Conservation (phyloP, 192 early-diverging fungal species). For the Umbelopsis ramanniana region DNA sequence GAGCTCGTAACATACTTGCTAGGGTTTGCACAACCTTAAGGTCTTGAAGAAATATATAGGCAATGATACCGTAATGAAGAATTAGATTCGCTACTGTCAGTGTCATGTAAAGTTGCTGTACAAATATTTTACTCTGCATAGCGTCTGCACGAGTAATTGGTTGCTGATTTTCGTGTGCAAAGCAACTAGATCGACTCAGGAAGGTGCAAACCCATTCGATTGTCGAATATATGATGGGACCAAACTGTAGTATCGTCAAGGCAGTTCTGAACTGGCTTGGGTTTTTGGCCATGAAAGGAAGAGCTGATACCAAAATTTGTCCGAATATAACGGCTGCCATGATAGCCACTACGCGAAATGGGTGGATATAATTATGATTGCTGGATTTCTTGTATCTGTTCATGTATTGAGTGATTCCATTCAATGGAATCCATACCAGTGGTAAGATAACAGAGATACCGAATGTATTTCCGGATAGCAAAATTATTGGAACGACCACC, state of each 20-base stretch:
- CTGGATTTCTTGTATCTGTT: not conserved
- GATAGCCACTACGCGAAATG: not conserved
- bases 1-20: not conserved
- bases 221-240: not conserved
- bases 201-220: not conserved
- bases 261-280: not conserved
- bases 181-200: not conserved
- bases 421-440: not conserved
- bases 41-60: not conserved
- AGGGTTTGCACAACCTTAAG: not conserved
- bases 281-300: conserved; percentile 13
- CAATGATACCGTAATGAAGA: not conserved
- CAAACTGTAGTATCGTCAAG: not conserved
- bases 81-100: not conserved
- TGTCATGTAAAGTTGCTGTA: not conserved
- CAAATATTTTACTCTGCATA: not conserved
- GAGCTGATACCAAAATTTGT: not conserved
- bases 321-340: not conserved
- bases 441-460: not conserved
- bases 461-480: not conserved
- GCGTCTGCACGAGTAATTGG: not conserved
- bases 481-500: not conserved
- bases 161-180: not conserved
- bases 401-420: not conserved
- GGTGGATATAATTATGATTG: not conserved